Base-by-base conservation (phyloP, 768 basidiomycete genomes). In the Rhizopogon vesiculosus region DNA sequence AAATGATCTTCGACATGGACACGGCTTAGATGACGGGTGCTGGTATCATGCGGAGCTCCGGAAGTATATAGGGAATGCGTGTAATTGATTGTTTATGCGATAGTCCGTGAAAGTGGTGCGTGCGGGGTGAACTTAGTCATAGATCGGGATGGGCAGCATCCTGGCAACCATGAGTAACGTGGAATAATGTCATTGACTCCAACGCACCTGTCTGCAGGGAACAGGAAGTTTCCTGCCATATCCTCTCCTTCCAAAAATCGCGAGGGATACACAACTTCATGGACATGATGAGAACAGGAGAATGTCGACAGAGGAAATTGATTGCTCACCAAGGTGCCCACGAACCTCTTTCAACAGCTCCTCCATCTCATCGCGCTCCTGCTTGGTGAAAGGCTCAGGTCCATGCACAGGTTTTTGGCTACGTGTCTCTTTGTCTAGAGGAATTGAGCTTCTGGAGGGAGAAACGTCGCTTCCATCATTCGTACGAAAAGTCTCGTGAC, bases 181-280 rank as follows among this genome's bases (percentile, higher is more conserved):
- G 6, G 22, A 25, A 42, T 13, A 40, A 45, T 35, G 15, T 15
- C 38, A 38, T 42, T 33, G 42, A 7, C 44, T 10, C 9, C 9
- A 31, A 67, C 78, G 56, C 59, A 87, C 89, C 81, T 79, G 65
- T 96, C 94, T 29, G 91, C 83, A 64, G 90, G 91, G 73, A 96
- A 96, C 57, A 97, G 72, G 75, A 97, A 96, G 68, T 98, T 98
- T 61, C 95, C 88, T 6, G 89, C 86, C 1, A 84, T 77, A 66
- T 96, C 93, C 71, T 98, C 95, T n/a, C 84, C 89, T 70, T 98
- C 95, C 57, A 98, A 65, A 74, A 98, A 98, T 10, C 85, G 83
- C 15, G 78, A 89, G 2, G 95, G 86, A 72, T 90, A 90, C 10
- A 91, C 53, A 40, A 98, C 95, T 96, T 61, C 40, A n/a, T 8